A percentile compares a stretch with the other conserved stretches of the same genome.
Evolutionary conservation across 495 filamentous ascomycete genomes (phyloP).

Genomic region (Xanthoparmelia taractica): DNA sequence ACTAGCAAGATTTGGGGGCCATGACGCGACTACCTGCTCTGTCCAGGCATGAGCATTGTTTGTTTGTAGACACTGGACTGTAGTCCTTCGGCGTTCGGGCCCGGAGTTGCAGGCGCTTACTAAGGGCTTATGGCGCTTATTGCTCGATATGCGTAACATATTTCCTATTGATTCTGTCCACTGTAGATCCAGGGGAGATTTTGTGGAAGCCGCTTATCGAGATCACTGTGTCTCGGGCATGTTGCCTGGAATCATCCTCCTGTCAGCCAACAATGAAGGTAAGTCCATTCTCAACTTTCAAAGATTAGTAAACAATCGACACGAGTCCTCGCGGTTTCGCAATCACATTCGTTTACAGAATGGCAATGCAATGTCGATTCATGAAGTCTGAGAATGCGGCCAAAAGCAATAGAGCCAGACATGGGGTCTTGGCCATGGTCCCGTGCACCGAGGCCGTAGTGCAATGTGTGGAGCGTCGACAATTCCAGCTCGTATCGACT

Average conservation of each 20-base stretch:
- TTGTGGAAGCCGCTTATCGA: neutral
- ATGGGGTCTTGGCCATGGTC: slow-evolving; percentile 9
- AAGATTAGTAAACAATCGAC: too few relatives aligned
- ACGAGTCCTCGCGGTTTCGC: neutral
- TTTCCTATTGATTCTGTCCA: neutral
- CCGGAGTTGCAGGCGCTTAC: too few relatives aligned
- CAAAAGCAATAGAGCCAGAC: neutral
- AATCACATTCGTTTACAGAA: slow-evolving; percentile 15
- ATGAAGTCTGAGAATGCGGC: neutral
- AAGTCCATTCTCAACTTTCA: too few relatives aligned
- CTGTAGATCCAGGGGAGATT: neutral
- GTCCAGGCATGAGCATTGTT: too few relatives aligned
- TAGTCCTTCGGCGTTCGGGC: too few relatives aligned
- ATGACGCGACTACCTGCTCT: too few relatives aligned
- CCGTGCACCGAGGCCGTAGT: slow-evolving; percentile 38
- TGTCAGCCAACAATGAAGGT: slow-evolving; percentile 9
- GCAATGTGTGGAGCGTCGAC: slow-evolving; percentile 46
- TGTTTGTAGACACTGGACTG: too few relatives aligned
- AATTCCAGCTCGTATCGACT: neutral
- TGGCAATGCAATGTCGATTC: slow-evolving; percentile 1
- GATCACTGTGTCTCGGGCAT: neutral
- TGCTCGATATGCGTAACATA: too few relatives aligned
- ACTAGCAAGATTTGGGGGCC: too few relatives aligned
- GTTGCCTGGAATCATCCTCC: slow-evolving; percentile 1
- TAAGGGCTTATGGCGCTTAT: too few relatives aligned